Percentiles rank a stretch among this genome's conserved stretches.
These are phyloP conservation scores for Fusarium keratoplasticum DNA, from an alignment of 2,329 filamentous ascomycete species.

Conservation along the genomic window DNA sequence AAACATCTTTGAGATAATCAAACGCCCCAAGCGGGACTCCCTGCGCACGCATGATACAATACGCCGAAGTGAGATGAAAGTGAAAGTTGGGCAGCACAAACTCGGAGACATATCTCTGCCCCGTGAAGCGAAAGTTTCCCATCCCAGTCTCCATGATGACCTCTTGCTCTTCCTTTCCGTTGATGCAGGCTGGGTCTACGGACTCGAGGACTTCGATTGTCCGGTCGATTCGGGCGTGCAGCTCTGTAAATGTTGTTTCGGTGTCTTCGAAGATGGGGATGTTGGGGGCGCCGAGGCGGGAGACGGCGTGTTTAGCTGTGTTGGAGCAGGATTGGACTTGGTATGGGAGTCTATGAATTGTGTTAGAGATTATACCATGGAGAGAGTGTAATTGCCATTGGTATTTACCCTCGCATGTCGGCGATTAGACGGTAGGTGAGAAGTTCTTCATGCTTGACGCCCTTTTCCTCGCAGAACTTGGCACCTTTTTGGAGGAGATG, in stretches of 20 bases:
- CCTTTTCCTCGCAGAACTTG: slow-evolving; percentile 33
- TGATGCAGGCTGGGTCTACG: slow-evolving; percentile 37
- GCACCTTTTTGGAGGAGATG: slow-evolving; percentile 38
- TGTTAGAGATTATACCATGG: not conserved
- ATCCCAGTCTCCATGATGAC: slow-evolving; percentile 40
- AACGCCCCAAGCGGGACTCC: slow-evolving; percentile 69
- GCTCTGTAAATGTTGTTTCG: slow-evolving; percentile 47
- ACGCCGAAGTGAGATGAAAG: slow-evolving; percentile 69
- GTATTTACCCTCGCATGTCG: slow-evolving; percentile 36
- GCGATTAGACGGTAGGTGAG: slow-evolving; percentile 33
- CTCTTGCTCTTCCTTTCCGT: slow-evolving; percentile 38
- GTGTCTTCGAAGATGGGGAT: slow-evolving; percentile 35
- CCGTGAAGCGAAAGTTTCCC: slow-evolving; percentile 46
- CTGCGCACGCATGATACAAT: slow-evolving; percentile 66
- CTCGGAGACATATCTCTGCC: slow-evolving; percentile 55
- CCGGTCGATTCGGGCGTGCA: slow-evolving; percentile 43
- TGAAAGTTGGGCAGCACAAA: slow-evolving; percentile 68
- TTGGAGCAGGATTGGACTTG: slow-evolving; percentile 43
- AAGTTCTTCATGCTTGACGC: slow-evolving; percentile 34
- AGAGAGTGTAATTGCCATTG: too few relatives aligned
- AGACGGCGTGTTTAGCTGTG: slow-evolving; percentile 37
- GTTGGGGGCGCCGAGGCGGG: slow-evolving; percentile 31
- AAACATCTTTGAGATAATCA: slow-evolving; percentile 59
- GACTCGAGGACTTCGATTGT: slow-evolving; percentile 47
- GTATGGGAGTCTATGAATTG: slow-evolving; percentile 26